Base-by-base conservation (phyloP, 2,329 filamentous ascomycete genomes). In the Atkinsonella texensis region DNA sequence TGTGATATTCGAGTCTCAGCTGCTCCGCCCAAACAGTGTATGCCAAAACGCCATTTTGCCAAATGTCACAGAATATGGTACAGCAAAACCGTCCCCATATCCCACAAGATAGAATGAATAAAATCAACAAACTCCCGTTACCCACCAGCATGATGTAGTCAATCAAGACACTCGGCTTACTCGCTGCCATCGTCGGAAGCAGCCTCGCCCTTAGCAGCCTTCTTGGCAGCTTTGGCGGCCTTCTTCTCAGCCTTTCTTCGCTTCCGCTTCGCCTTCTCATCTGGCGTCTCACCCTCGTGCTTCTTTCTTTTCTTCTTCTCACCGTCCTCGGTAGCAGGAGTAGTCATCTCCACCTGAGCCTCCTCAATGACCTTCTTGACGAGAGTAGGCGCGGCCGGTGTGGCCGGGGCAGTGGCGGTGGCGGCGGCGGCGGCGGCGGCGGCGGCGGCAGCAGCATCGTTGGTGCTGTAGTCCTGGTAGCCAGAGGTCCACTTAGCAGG, bases 401-500 rank as follows among this genome's bases (percentile, higher is more conserved):
- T 23, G 20, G 20, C 20, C 63, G 48, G 48, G n/a, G 46, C 68
- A 7, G 69, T 65, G 8, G 71, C 65, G 11, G 74, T 68, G 20
- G 70, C 66, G 45, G 67, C 70, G 46, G 70, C 71, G 45, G 74
- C 67, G 38, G 74, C 71, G 0, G 74, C 68, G 7, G 69, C 66
- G 8, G 71, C 65, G 12, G 74, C 68, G 18, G 70, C 66, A 45
- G 67, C 70, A 46, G 70, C 71, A 49, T 72, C 68, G 15, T 77
- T 73, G 41, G 79, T 77, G 63, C 79, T 83, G 74, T 83, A 95
- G 74, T 97, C 93, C 72, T 89, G 91, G 79, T 98, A 98, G 59
- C 87, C 86, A 39, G 80, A 73, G 60, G 87, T 89, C 93, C 93
- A 98, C 72, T 93, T 88, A 62, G 89, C 83, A 28, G 93, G 93